phyloP scores from a whole-genome alignment of 2,329 filamentous ascomycete species.

The Fusarium graminum region DNA sequence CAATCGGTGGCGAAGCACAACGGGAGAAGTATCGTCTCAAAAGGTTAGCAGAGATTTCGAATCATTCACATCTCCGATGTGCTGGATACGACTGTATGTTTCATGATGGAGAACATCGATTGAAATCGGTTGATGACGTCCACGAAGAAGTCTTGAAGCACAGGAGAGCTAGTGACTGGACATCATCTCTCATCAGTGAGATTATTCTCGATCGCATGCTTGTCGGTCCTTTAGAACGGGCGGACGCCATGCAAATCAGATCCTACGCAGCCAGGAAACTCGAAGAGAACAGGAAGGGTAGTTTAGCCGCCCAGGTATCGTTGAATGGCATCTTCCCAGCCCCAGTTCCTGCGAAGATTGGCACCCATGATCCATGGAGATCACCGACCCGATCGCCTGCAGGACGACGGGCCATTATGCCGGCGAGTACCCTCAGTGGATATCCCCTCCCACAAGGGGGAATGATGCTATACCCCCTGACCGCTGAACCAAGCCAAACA shows the following conservation, averaged over 20 bases:
- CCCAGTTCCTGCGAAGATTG: too few species aligned
- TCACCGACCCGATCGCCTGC: too few species aligned
- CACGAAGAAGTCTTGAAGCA: neutral
- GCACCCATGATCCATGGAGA: too few species aligned
- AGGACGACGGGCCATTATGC: too few species aligned
- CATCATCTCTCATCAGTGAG: neutral
- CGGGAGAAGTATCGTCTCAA: slow-evolving; percentile 8
- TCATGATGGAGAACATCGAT: slow-evolving; percentile 6
- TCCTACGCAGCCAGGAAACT: neutral
- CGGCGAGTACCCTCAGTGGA: too few species aligned
- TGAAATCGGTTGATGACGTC: neutral
- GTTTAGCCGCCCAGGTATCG: too few species aligned
- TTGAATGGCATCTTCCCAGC: too few species aligned
- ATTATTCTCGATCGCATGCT: neutral
- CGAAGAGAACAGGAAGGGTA: too few species aligned
- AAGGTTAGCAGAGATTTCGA: slow-evolving; percentile 1
- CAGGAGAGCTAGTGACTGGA: neutral
- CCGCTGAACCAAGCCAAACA: too few species aligned
- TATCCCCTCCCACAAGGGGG: too few species aligned
- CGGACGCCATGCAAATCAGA: neutral
- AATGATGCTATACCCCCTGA: too few species aligned
- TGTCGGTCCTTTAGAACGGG: accelerated
- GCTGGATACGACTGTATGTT: slow-evolving; percentile 10
- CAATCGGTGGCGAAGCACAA: neutral
- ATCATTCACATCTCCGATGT: neutral